Base-by-base conservation (phyloP, 148 eudicot species). In the Rhododendron henanense region DNA sequence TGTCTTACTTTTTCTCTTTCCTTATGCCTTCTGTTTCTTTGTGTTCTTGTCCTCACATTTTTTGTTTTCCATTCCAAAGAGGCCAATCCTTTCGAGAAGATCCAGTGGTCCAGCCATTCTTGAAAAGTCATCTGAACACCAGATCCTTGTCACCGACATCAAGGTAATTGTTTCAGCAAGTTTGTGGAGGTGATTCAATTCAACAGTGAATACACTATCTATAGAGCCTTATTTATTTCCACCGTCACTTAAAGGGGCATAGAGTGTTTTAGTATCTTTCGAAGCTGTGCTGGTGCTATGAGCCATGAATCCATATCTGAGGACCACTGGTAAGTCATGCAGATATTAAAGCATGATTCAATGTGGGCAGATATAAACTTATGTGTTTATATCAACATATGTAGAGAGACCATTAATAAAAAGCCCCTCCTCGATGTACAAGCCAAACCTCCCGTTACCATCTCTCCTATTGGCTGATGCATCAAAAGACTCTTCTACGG, bases 71-170 rank as follows among this genome's bases (percentile, higher is more conserved):
- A 67, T 71, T 5, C 76, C 18, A 28, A 11, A 97, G 98, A 87
- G 83, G 94, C 98, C 84, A 96, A 95, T 44, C 96, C 83, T 97
- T 94, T 84, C 91, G 94, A 89, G 97, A 95, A 89, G 98, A 98
- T 82, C 99, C 99, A 37, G 87, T 95, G 94, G 96, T 75, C 99
- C 98, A 31, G 86, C 99, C 23, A 93, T 95, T 86, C 96, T 94
- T 82, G 98, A 95, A 82, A 98, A 95, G 84, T 94, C 98, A 28
- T 95, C 98, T 59, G 99, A 95, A 87, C 99, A 94, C 79, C 91
- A 95, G 89, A 96, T 94, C 85, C 99, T 97, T 91, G 98, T 95
- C 37, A 94, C 98, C 85, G 96, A 98, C 80, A 95, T 97, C 86
- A 96, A 96, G 98, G 97, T 96, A 87, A 53, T 57, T 18, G 23